These are phyloP conservation scores for Eucalyptus fibrosa DNA, from an alignment of 345 rosid genomes.

Conservation along the genomic window DNA sequence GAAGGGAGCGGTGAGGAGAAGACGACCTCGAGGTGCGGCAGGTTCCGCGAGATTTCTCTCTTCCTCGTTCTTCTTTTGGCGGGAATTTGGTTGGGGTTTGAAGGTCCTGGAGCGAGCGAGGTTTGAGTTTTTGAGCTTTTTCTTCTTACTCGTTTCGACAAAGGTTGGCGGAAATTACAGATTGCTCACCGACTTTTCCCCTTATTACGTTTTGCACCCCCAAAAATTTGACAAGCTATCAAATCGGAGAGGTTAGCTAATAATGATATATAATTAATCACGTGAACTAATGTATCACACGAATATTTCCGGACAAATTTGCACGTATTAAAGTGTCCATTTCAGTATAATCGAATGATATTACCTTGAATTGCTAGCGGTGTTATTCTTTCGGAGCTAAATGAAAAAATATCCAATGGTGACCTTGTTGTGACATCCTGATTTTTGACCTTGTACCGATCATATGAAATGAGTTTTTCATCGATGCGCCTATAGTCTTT, in stretches of 20 bases:
- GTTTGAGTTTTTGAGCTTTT: background rate
- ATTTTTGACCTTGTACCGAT: fast-evolving
- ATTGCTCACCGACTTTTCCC: background rate
- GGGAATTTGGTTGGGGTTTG: background rate
- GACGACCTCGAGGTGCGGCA: background rate
- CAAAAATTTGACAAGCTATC: background rate
- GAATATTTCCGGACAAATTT: no score
- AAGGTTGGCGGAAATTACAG: background rate
- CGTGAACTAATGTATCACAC: no score
- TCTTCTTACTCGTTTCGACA: background rate
- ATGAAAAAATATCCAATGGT: no score
- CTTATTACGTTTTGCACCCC: background rate
- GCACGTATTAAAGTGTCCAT: no score
- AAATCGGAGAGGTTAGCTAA: no score
- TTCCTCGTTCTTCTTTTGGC: background rate
- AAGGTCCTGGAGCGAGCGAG: no score
- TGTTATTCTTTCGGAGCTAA: no score
- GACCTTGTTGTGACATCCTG: no score
- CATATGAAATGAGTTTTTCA: fast-evolving
- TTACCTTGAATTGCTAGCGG: no score
- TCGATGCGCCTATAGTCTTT: no score
- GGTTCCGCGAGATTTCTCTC: background rate
- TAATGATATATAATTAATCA: no score
- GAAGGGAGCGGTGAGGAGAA: background rate
- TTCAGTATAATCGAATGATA: no score